Conservation (phyloP, 495 filamentous ascomycete species). For the Hypoxylon cercidicola region DNA sequence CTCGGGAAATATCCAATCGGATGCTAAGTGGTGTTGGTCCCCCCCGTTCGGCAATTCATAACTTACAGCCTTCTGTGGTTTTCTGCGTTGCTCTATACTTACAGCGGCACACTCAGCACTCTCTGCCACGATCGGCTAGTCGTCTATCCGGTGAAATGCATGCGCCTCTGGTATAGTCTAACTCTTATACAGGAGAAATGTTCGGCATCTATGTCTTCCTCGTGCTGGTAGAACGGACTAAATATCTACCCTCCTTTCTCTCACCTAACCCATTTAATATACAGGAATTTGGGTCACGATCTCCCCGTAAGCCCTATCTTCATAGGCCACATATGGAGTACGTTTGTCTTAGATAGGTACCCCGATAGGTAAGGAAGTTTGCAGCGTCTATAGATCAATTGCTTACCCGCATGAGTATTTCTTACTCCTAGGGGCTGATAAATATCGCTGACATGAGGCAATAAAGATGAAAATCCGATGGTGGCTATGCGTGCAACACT, state of each 20-base stretch:
- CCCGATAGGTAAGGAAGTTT: too few relatives aligned
- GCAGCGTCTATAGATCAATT: background rate
- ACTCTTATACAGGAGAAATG: background rate
- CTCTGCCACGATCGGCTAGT: slow-evolving; percentile 27
- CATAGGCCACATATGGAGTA: too few relatives aligned
- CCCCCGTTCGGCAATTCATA: slow-evolving; percentile 36
- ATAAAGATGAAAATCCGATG: background rate
- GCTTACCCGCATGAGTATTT: slow-evolving; percentile 8
- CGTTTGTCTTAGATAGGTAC: too few relatives aligned
- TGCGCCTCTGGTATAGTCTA: background rate
- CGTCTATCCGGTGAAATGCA: slow-evolving; percentile 16
- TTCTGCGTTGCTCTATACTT: slow-evolving; percentile 14
- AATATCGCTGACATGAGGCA: background rate
- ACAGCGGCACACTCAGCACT: slow-evolving; percentile 9
- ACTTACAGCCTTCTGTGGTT: slow-evolving; percentile 18
- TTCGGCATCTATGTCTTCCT: slow-evolving; percentile 27
- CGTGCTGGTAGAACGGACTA: background rate
- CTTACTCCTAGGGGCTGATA: background rate
- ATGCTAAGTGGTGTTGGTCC: slow-evolving; percentile 17
- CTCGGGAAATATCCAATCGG: slow-evolving; percentile 30
- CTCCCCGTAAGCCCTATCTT: too few relatives aligned
- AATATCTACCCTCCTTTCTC: background rate
- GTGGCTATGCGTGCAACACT: background rate
- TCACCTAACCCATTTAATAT: background rate
- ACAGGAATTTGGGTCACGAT: too few relatives aligned